Evolutionary conservation across 2,329 filamentous ascomycete species (phyloP), one percentile per base, ranked within the genome.

Genomic region (Clonostachys byssicola): DNA sequence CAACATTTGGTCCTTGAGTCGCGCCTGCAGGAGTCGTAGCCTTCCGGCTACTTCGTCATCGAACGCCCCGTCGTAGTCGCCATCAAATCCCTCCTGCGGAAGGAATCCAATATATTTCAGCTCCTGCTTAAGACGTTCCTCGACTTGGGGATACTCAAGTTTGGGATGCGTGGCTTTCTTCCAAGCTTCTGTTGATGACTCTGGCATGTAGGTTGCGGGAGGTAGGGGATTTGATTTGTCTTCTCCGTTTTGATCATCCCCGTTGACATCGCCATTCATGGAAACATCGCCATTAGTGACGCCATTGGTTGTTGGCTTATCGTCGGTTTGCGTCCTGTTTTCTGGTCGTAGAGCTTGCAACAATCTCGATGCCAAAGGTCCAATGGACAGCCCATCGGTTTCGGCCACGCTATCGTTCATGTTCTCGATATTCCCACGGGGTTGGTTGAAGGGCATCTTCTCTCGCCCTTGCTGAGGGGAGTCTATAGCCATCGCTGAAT

Each of bases 11-110:
- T 91, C 84, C 54, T 89, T 87, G 3, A 99, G 78, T 45, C 89
- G 85, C 45, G 80, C 76, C 61, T 99, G 94, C 2, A 99, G 76
- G 20, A 90, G 82, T 12, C 94, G 90, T 18, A 99, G 73, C 17
- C 94, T 88, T 43, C 89, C 92, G 7, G 92, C 89, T 38, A 99
- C 88, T 64, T 96, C 92, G 63, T 99, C 94, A 61, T 99, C 94
- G 56, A 85, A 91, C 63, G 95, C 89, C 1, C 84, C 86, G 58
- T 95, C 89, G 66, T 92, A 97, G 54, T 96, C 88, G 12, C 88
- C 85, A 35, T 77, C 73, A 40, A 74, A 73, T 23, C 65, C 66
- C 45, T 89, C 87, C 5, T 78, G 72, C 0, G 88, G 83, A 14
- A 97, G 74, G 57, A 99, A 88, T 12, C 94, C 94, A 50, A 96